A percentile compares a stretch with the other conserved stretches of the same genome.
These are phyloP conservation scores for Penicillium capsulatum DNA, from an alignment of 2,329 filamentous ascomycete genomes.

Conservation along the genomic window DNA sequence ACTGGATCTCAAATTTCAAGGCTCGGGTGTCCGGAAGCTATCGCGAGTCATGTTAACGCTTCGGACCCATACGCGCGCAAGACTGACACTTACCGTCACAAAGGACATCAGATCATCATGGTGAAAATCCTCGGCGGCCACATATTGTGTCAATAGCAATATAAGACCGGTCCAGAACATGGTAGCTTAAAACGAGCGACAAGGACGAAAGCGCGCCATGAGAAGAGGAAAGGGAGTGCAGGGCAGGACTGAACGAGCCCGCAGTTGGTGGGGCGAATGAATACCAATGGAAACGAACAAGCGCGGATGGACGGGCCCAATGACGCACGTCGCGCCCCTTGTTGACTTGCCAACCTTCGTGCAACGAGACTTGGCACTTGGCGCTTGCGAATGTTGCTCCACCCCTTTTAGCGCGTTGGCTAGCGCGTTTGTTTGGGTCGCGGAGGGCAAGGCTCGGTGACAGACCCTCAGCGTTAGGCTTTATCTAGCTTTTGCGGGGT, in stretches of 20 bases:
- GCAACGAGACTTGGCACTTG: too few species aligned
- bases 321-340: neutral
- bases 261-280: neutral
- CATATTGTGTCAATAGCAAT: slow-evolving; percentile 13
- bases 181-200: slow-evolving; percentile 13
- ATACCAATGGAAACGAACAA: neutral
- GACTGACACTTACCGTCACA: slow-evolving; percentile 9
- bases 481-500: too few species aligned
- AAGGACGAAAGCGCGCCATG: slow-evolving; percentile 1
- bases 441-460: too few species aligned
- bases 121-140: slow-evolving; percentile 9
- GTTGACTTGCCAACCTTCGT: too few species aligned
- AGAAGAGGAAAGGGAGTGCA: slow-evolving; percentile 11
- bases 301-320: neutral
- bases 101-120: slow-evolving; percentile 21
- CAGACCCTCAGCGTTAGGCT: too few species aligned
- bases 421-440: too few species aligned
- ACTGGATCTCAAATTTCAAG: slow-evolving; percentile 27
- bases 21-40: slow-evolving; percentile 26
- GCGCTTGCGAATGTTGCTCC: too few species aligned
- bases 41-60: too few species aligned
- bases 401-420: too few species aligned
- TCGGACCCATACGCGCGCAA: too few species aligned
- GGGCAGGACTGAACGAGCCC: neutral
- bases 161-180: slow-evolving; percentile 15